phyloP scores from a whole-genome alignment of 257 asterid genomes.

The Salvia splendens region DNA sequence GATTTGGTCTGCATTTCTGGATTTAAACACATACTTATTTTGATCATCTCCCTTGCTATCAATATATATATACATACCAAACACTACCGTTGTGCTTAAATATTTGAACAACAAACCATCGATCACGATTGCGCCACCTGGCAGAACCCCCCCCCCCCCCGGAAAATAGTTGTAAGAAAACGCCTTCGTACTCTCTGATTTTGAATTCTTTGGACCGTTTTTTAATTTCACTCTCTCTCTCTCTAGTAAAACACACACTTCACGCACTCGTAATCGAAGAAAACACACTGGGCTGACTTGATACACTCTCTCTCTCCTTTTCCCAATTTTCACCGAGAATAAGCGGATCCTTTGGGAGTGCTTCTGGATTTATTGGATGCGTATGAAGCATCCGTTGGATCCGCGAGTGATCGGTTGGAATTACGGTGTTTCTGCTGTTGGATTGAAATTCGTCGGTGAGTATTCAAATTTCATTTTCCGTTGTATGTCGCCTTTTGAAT shows the following conservation, averaged over 20 bases:
- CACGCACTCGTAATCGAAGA: constrained; percentile 29
- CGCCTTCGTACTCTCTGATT: constrained; percentile 32
- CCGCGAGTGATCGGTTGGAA: constrained; percentile 38
- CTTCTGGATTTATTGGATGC: neutral
- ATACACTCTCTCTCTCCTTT: neutral
- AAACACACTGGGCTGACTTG: constrained; percentile 11
- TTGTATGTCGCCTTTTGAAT: neutral
- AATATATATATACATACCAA: neutral
- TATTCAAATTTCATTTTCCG: constrained; percentile 18
- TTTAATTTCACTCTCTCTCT: constrained; percentile 18
- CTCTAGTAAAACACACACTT: constrained; percentile 28
- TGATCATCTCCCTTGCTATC: too few relatives aligned
- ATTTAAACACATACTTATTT: too few relatives aligned
- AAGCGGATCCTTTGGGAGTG: constrained; percentile 32
- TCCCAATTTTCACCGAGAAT: constrained; percentile 23
- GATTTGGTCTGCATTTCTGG: too few relatives aligned
- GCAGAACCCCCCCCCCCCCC: too few relatives aligned
- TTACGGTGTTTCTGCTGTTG: constrained; percentile 20
- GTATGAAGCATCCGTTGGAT: constrained; percentile 31
- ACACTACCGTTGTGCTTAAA: constrained; percentile 29
- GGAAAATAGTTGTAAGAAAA: too few relatives aligned
- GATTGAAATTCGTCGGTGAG: constrained; percentile 42
- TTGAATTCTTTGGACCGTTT: constrained; percentile 43
- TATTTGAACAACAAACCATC: constrained; percentile 14
- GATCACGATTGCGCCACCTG: neutral